Percentiles rank a stretch among this genome's conserved stretches.
phyloP scores from a whole-genome alignment of 352 stramenopile species.

The Phytopythium cucurbitacearum region DNA sequence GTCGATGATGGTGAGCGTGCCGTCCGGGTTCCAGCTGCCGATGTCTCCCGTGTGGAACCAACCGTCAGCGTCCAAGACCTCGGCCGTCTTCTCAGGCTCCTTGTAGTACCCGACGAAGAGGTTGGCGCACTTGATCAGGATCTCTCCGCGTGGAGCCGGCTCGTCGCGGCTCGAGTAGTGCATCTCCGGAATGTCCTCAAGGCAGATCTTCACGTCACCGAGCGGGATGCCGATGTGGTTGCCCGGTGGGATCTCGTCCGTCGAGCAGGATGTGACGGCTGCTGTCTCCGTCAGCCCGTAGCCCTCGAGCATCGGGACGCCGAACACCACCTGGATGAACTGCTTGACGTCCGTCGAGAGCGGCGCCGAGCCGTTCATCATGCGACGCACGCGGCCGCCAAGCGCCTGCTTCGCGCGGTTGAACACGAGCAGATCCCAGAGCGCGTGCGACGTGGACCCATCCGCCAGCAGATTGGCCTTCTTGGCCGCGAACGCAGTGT shows the following conservation, averaged over 20 bases:
- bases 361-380: slow-evolving; percentile 92
- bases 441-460: slow-evolving; percentile 15
- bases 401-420: slow-evolving; percentile 87
- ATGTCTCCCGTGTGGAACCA: slow-evolving; percentile 98
- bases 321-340: slow-evolving; percentile 93
- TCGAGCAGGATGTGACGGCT: slow-evolving; percentile 33
- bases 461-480: slow-evolving; percentile 32
- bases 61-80: slow-evolving; percentile 89
- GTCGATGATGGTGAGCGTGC: slow-evolving; percentile 88
- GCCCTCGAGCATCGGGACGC: slow-evolving; percentile 88
- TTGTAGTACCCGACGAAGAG: slow-evolving; percentile 95
- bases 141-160: slow-evolving; percentile 68
- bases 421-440: slow-evolving; percentile 95
- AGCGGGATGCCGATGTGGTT: slow-evolving; percentile 92
- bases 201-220: slow-evolving; percentile 83
- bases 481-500: slow-evolving; percentile 81
- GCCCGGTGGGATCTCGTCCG: slow-evolving; percentile 26
- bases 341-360: slow-evolving; percentile 89
- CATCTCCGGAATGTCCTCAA: slow-evolving; percentile 96
- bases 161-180: slow-evolving; percentile 82
- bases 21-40: slow-evolving; percentile 90
- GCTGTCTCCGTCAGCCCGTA: slow-evolving; percentile 93
- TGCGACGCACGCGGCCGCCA: slow-evolving; percentile 80
- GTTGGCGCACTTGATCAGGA: slow-evolving; percentile 81
- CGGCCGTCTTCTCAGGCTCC: slow-evolving; percentile 86